Conservation (phyloP, 108 stramenopile genomes). For the Nitzschia sp. region DNA sequence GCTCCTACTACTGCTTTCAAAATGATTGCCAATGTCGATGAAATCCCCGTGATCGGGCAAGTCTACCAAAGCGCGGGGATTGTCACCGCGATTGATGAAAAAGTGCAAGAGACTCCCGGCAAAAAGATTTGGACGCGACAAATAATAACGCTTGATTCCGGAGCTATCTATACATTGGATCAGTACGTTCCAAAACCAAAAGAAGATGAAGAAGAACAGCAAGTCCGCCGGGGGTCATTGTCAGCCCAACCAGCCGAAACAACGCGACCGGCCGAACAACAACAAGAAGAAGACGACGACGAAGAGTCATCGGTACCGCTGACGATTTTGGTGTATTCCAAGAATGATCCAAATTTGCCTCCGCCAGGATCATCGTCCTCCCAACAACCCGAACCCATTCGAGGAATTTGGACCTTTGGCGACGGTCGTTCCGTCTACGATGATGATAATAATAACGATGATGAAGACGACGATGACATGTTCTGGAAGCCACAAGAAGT, state of each 20-base stretch:
- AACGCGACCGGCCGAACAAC: background rate
- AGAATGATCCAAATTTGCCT: slow-evolving; percentile 2
- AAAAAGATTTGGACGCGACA: background rate
- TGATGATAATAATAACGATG: background rate
- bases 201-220: background rate
- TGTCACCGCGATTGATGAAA: slow-evolving; percentile 1
- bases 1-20: too few relatives aligned
- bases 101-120: background rate
- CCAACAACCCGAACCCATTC: background rate
- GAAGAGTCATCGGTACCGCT: background rate
- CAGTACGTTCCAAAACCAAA: background rate
- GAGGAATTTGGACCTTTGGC: slow-evolving; percentile 5
- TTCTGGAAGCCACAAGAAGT: slow-evolving; percentile 21
- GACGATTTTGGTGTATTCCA: slow-evolving; percentile 2
- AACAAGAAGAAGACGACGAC: background rate
- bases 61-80: slow-evolving; percentile 1
- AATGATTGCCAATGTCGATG: slow-evolving; percentile 5
- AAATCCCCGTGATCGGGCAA: slow-evolving; percentile 9
- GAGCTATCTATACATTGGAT: slow-evolving; percentile 16
- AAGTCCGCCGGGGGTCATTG: too few relatives aligned
- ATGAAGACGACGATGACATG: background rate
- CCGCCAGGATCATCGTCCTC: background rate
- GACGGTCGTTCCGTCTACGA: background rate
- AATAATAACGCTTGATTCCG: slow-evolving; percentile 9
- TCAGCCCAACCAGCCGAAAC: background rate